Evolutionary conservation across 2,329 filamentous ascomycete genomes (phyloP), one percentile per base, ranked within the genome.

Genomic region (Bretziella fagacearum): DNA sequence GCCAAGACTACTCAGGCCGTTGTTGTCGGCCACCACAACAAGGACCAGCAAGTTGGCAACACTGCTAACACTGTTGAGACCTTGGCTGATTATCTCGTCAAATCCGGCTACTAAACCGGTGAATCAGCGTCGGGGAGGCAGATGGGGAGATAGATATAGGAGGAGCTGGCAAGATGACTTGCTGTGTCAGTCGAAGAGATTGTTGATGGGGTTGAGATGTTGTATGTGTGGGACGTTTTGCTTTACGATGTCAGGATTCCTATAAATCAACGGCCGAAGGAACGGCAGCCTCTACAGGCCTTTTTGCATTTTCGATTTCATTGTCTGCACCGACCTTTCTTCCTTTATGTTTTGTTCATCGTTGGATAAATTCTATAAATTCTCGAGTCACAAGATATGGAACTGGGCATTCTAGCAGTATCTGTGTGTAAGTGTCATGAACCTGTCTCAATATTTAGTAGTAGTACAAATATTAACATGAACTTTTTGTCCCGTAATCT

Each of bases 1-100:
- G 79, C 79, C 65, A 93, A 93, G 72, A 93, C 89, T 58, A 79
- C 73, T 59, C 81, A 93, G 66, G 84, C 86, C 56, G 79, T 96
- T 62, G 75, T 98, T 60, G 67, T 98, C 61, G 82, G 77, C 56
- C 85, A 94, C 70, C 85, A 96, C 71, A 71, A 70, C 55, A 84
- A 93, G 62, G 62, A 63, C 52, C 67, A 79, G 55, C 71, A 82
- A 62, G 83, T 82, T 45, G 79, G 84, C 60, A 79, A 81, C 62
- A 79, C 84, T 53, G 79, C 79, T 57, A 74, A 74, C 61, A 84
- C 82, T 43, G 82, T 93, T 55, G 83, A 89, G 69, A 71, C 77
- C 57, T 73, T 98, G 53, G 85, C 76, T 58, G 84, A 93, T 64
- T 95, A 96, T 70, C 76, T 94, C 53, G 78, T 84, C 62, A 73